Conservation (phyloP, 768 basidiomycete species). For the Tricholoma matsutake region DNA sequence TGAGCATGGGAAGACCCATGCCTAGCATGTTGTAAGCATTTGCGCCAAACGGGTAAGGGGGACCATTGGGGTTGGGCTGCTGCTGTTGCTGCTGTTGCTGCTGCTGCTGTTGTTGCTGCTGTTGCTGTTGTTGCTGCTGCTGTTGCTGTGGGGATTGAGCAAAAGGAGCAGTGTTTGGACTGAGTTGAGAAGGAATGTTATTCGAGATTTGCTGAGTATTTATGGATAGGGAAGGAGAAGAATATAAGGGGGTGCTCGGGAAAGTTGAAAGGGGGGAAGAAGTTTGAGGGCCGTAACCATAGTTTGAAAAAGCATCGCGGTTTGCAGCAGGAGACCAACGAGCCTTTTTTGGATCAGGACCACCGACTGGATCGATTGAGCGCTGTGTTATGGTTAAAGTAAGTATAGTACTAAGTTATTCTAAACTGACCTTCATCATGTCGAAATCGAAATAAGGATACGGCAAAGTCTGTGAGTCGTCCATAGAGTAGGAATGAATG, state of each 20-base stretch:
- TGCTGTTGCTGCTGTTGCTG: constrained; percentile 24
- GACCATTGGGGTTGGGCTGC: constrained; percentile 41
- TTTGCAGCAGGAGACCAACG: constrained; percentile 77
- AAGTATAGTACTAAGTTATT: too few relatives aligned
- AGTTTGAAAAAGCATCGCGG: constrained; percentile 79
- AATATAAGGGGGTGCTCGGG: constrained; percentile 61
- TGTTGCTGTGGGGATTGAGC: constrained; percentile 34
- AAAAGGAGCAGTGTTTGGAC: constrained; percentile 62
- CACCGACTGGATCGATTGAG: constrained; percentile 80
- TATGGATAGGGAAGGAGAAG: constrained; percentile 66
- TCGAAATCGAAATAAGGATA: constrained; percentile 85
- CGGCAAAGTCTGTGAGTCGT: constrained; percentile 70
- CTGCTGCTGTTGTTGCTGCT: constrained; percentile 35
- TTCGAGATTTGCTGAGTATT: constrained; percentile 57
- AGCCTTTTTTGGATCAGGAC: constrained; percentile 86
- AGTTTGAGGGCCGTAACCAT: constrained; percentile 79
- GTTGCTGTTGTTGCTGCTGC: constrained; percentile 34
- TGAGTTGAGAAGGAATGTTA: constrained; percentile 56
- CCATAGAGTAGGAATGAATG: constrained; percentile 44
- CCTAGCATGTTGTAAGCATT: constrained; percentile 66
- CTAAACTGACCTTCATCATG: constrained; percentile 98
- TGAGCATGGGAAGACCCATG: constrained; percentile 78
- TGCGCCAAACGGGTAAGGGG: constrained; percentile 55
- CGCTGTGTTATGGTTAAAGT: too few relatives aligned
- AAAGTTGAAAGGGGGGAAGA: constrained; percentile 50